Percentiles rank a stretch among this genome's conserved stretches.
These are phyloP conservation scores for Mycosarcoma mackinlayi DNA, from an alignment of 1,284 basidiomycete genomes.

Conservation along the genomic window DNA sequence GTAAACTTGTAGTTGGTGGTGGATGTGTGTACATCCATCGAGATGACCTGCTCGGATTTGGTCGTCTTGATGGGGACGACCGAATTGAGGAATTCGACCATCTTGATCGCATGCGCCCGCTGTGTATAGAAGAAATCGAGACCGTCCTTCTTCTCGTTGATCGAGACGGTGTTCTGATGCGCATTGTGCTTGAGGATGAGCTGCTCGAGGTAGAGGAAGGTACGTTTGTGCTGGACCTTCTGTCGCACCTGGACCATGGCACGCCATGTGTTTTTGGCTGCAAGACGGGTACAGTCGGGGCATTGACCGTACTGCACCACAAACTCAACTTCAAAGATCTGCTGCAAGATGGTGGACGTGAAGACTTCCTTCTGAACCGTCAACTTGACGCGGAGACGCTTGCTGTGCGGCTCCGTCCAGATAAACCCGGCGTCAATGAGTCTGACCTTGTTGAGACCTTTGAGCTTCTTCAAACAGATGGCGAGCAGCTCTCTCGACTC, in stretches of 20 bases:
- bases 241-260: conserved; percentile 96
- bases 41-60: conserved; percentile 91
- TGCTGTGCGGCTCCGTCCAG: conserved; percentile 98
- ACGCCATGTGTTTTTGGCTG: conserved; percentile 99
- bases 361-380: conserved; percentile 99
- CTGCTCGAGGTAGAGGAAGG: conserved; percentile 97
- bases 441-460: conserved; percentile 91
- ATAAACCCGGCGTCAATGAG: conserved; percentile 97
- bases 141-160: conserved; percentile 93
- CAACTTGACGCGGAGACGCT: conserved; percentile 89
- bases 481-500: conserved; percentile 91
- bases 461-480: conserved; percentile 84
- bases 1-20: conserved; percentile 98
- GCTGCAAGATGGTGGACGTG: conserved; percentile 93
- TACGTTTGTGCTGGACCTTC: conserved; percentile 89
- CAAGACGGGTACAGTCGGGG: conserved; percentile 89
- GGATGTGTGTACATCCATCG: conserved; percentile 88
- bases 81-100: conserved; percentile 91
- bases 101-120: conserved; percentile 90
- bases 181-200: conserved; percentile 96
- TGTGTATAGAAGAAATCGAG: conserved; percentile 96
- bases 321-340: conserved; percentile 96
- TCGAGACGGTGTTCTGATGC: conserved; percentile 93
- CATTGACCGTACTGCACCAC: conserved; percentile 96
- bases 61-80: conserved; percentile 90